Evolutionary conservation across 768 basidiomycete genomes (phyloP).

Genomic region (Cyathus striatus): DNA sequence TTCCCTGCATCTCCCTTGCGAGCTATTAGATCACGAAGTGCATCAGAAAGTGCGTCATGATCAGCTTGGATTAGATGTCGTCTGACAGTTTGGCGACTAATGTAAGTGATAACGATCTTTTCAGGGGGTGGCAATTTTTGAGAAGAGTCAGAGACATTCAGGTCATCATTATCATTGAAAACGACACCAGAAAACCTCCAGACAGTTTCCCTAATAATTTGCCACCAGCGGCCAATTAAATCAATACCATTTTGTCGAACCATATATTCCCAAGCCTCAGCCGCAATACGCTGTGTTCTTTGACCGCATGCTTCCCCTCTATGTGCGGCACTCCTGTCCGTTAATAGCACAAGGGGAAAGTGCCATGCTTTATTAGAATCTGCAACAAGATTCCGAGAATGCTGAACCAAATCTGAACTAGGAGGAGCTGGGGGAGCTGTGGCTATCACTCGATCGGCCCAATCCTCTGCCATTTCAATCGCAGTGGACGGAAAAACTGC

Average conservation of each 20-base stretch:
- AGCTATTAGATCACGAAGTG: conserved; percentile 39
- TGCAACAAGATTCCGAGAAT: background rate
- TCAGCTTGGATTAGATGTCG: conserved; percentile 44
- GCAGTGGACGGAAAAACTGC: conserved; percentile 60
- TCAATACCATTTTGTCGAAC: conserved; percentile 17
- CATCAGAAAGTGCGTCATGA: conserved; percentile 43
- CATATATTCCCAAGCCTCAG: conserved; percentile 51
- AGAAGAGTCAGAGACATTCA: conserved; percentile 1
- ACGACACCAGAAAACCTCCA: conserved; percentile 47
- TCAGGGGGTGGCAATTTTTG: conserved; percentile 26
- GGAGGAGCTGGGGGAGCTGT: conserved; percentile 9
- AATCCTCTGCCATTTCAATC: conserved; percentile 59
- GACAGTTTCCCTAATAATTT: conserved; percentile 50
- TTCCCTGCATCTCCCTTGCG: conserved; percentile 21
- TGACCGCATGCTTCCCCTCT: conserved; percentile 51
- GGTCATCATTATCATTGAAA: background rate
- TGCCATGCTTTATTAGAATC: conserved; percentile 44
- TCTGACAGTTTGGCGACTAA: conserved; percentile 52
- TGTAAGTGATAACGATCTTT: conserved; percentile 58
- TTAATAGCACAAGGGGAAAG: conserved; percentile 57
- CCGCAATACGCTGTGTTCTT: conserved; percentile 58
- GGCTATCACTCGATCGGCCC: conserved; percentile 48
- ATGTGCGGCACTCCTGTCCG: conserved; percentile 68
- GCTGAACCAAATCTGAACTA: background rate
- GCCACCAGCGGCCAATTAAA: conserved; percentile 58